Percentiles rank a stretch among this genome's conserved stretches.
These are phyloP conservation scores for Pinus albicaulis DNA, from an alignment of 75 land plant genomes.

Conservation along the genomic window DNA sequence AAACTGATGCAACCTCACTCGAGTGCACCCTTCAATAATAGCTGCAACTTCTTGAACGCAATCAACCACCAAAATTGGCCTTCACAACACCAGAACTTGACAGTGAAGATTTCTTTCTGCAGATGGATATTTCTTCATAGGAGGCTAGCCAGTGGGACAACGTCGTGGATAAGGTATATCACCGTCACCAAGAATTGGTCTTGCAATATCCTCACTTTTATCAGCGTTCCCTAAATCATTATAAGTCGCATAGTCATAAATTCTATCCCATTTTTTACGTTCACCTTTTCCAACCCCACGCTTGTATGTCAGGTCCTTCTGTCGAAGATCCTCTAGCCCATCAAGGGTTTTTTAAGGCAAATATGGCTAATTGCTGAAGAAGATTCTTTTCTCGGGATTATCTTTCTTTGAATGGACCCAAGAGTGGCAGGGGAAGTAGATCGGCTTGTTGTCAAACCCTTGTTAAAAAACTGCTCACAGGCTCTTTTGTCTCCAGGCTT, in stretches of 20 bases:
- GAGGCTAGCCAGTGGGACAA: constrained; percentile 67
- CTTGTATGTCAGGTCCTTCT: constrained; percentile 33
- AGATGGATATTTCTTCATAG: too few species aligned
- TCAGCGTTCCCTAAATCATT: constrained; percentile 86
- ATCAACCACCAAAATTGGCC: too few species aligned
- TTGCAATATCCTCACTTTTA: constrained; percentile 27
- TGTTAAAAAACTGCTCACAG: too few species aligned
- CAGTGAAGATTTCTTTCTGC: too few species aligned
- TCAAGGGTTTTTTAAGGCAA: constrained; percentile 67
- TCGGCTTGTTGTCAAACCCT: constrained; percentile 34
- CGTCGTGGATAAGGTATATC: constrained; percentile 67
- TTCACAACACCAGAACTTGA: too few species aligned
- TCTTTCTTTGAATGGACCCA: constrained; percentile 72
- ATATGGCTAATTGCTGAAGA: constrained; percentile 75
- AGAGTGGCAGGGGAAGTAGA: constrained; percentile 79
- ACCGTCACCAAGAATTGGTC: constrained; percentile 49
- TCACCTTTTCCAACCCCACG: constrained; percentile 69
- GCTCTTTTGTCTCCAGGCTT: too few species aligned
- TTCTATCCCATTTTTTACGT: constrained; percentile 53
- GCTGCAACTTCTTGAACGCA: too few species aligned
- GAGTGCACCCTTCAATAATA: too few species aligned
- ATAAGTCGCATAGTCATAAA: constrained; percentile 75
- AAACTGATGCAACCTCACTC: too few species aligned
- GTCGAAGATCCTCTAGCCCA: constrained; percentile 48
- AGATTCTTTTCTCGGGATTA: constrained; percentile 52